Evolutionary conservation across 768 basidiomycete genomes (phyloP).

Genomic region (Lactarius tabidus): DNA sequence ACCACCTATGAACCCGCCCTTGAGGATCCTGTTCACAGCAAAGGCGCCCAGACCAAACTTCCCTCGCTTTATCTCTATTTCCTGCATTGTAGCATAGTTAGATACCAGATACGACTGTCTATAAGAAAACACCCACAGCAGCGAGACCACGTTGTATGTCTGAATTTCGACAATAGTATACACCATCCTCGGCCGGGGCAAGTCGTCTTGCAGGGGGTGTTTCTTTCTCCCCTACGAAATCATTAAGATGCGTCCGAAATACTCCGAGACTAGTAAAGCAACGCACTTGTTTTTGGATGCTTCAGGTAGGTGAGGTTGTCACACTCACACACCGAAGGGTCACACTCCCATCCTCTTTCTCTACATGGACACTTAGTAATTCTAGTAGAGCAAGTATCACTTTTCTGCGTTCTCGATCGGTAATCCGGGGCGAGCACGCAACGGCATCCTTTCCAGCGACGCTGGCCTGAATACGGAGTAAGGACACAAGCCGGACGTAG

Average conservation of each 20-base stretch:
- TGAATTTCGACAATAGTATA: conserved; percentile 9
- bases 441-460: conserved; percentile 57
- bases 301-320: conserved; percentile 42
- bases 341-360: conserved; percentile 54
- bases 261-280: not conserved
- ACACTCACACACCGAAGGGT: conserved; percentile 56
- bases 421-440: conserved; percentile 7
- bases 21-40: conserved; percentile 9
- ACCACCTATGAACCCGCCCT: conserved; percentile 28
- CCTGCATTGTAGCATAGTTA: not conserved
- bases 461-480: conserved; percentile 40
- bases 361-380: conserved; percentile 48
- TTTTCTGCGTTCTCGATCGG: conserved; percentile 11
- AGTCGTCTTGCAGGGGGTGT: not conserved
- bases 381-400: conserved; percentile 34
- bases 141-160: conserved; percentile 15
- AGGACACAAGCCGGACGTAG: not conserved
- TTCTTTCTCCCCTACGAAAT: not conserved
- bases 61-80: conserved; percentile 20
- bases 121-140: conserved; percentile 2
- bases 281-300: not conserved
- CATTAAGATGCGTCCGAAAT: not conserved
- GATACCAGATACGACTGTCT: no score
- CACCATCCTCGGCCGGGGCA: not conserved
- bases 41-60: conserved; percentile 55